Percentiles rank a stretch among this genome's conserved stretches.
phyloP scores from a whole-genome alignment of 305 asterid genomes.

The Solanum hybrid region DNA sequence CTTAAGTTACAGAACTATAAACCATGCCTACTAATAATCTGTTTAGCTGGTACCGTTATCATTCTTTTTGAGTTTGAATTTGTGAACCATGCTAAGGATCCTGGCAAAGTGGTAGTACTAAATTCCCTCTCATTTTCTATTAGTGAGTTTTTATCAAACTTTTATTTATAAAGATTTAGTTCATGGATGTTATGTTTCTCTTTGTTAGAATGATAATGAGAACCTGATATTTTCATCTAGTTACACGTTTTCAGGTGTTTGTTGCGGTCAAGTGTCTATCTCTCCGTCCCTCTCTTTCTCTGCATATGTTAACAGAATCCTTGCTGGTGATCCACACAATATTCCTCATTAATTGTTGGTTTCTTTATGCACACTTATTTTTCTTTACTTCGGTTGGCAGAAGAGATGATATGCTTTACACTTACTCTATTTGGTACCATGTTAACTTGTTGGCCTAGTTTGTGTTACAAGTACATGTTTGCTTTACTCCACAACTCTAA shows the following conservation, averaged over 20 bases:
- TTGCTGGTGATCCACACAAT: neutral
- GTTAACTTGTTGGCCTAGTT: constrained; percentile 10
- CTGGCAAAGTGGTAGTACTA: neutral
- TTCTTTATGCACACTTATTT: neutral
- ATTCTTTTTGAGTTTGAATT: neutral
- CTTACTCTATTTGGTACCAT: constrained; percentile 2
- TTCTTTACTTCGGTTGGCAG: neutral
- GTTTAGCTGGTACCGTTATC: neutral
- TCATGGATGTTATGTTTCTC: neutral
- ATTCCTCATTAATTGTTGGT: neutral
- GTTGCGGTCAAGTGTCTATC: neutral
- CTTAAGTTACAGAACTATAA: neutral
- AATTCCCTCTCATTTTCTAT: neutral
- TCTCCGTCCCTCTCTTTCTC: neutral
- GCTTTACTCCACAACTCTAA: neutral
- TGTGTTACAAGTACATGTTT: neutral
- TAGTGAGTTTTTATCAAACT: neutral
- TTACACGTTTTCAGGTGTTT: neutral
- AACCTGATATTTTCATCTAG: too few species aligned
- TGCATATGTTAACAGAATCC: neutral
- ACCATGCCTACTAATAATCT: neutral
- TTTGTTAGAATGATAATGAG: too few species aligned
- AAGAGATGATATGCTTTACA: constrained; percentile 12
- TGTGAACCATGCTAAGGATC: neutral
- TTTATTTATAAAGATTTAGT: neutral